Evolutionary conservation across 441 rosid genomes (phyloP), one percentile per base, ranked within the genome.

Genomic region (Brassica balearica): DNA sequence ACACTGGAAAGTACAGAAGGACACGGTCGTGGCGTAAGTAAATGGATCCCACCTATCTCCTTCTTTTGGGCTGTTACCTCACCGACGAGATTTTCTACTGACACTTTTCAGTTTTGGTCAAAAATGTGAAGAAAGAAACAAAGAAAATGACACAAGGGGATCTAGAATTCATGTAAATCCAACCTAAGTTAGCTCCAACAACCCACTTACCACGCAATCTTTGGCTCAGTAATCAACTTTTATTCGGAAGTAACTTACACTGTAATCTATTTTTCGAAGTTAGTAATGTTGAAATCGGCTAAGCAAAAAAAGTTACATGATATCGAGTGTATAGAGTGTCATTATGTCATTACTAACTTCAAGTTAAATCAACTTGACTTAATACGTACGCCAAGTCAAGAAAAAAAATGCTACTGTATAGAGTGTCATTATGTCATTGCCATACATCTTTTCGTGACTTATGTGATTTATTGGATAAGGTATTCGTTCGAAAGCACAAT

Each of bases 11-110:
- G 79, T 75, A 68, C 79, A 43, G 32, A 68, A 67, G 68, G 79
- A 68, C 23, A 6, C 55, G 48, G 73, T 68, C 32, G 55, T 46
- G 23, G 38, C 38, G 66, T 62, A 62, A 29, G 69, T 0, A 69
- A 68, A 68, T 46, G 74, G 74, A 56, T 61, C 25, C 63, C 55
- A 61, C 69, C 64, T 29, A 46, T 62, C 79, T 62, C 69, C 23
- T 20, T 46, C n/a, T 23, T 75, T 67, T n/a, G 14, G 53, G 51
- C 34, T 19, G 25, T 46, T 46, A 46, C 27, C 48, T 68, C 79
- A 61, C 79, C 74, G 74, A 67, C 78, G 61, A 68, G 72, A 51
- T 65, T 59, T 74, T 64, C 48, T 27, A 32, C 17, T 22, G 71
- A 67, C 46, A 63, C 51, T 43, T 59, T 63, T 63, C 51, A 17